A percentile compares a stretch with the other conserved stretches of the same genome.
These are phyloP conservation scores for Petunia hybrid DNA, from an alignment of 305 asterid genomes.

Conservation along the genomic window DNA sequence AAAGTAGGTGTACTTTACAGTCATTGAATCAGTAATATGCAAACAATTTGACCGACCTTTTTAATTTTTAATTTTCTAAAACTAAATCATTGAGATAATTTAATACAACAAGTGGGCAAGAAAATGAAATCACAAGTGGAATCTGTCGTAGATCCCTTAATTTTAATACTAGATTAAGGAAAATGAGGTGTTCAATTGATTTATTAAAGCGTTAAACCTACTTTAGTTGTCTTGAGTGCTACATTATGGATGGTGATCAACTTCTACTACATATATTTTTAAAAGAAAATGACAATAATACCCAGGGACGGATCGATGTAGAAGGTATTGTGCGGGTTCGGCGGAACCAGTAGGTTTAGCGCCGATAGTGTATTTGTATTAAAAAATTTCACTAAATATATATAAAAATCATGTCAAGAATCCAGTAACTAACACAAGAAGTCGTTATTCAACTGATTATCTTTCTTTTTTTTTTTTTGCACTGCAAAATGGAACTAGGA, in stretches of 20 bases:
- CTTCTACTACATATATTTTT: background rate
- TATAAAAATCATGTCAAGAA: no score
- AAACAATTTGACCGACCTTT: background rate
- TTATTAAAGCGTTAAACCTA: slow-evolving; percentile 13
- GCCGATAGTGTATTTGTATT: no score
- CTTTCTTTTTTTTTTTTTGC: background rate
- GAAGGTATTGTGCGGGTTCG: no score
- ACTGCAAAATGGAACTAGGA: background rate
- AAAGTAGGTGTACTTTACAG: background rate
- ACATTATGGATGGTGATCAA: slow-evolving; percentile 29
- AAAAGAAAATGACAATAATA: background rate
- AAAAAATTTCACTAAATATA: no score
- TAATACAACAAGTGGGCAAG: slow-evolving; percentile 14
- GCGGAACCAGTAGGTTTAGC: no score
- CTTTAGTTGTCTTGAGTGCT: slow-evolving; percentile 29
- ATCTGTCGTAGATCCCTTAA: slow-evolving; percentile 31
- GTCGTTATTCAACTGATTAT: background rate
- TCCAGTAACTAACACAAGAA: no score
- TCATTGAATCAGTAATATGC: background rate
- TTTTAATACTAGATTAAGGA: slow-evolving; percentile 26
- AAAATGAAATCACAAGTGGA: slow-evolving; percentile 29
- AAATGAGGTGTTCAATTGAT: slow-evolving; percentile 22
- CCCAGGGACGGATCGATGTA: no score
- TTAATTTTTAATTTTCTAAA: background rate
- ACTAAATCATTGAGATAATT: background rate